Conservation (phyloP, 257 asterid species). For the Solanum chiquidenum region DNA sequence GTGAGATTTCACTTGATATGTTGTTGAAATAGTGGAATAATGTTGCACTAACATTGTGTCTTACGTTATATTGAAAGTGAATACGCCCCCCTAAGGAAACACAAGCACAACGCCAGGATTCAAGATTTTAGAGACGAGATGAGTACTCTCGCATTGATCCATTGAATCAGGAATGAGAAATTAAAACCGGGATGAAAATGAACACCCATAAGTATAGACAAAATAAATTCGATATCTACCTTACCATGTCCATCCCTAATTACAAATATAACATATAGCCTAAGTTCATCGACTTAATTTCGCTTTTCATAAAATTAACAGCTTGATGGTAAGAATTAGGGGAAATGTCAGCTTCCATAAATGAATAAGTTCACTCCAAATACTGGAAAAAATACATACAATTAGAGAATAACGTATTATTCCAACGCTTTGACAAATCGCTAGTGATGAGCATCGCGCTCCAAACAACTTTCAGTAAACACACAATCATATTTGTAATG, state of each 20-base stretch:
- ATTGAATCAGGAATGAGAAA: too few relatives aligned
- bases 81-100: accelerated
- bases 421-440: not conserved
- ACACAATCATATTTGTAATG: not conserved
- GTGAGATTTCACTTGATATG: too few relatives aligned
- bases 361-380: not conserved
- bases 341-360: not conserved
- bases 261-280: too few relatives aligned
- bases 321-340: not conserved
- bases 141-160: not conserved
- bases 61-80: not conserved
- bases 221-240: too few relatives aligned
- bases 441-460: not conserved
- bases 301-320: not conserved
- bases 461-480: not conserved
- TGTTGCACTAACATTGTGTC: not conserved
- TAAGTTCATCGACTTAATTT: too few relatives aligned
- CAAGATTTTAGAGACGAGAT: not conserved
- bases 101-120: not conserved
- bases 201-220: too few relatives aligned
- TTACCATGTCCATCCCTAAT: not conserved
- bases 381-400: not conserved
- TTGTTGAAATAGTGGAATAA: not conserved
- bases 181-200: too few relatives aligned
- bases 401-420: not conserved